A percentile compares a stretch with the other conserved stretches of the same genome.
Conservation (phyloP, 192 early-diverging fungal genomes). For the Dissophora globulifera region DNA sequence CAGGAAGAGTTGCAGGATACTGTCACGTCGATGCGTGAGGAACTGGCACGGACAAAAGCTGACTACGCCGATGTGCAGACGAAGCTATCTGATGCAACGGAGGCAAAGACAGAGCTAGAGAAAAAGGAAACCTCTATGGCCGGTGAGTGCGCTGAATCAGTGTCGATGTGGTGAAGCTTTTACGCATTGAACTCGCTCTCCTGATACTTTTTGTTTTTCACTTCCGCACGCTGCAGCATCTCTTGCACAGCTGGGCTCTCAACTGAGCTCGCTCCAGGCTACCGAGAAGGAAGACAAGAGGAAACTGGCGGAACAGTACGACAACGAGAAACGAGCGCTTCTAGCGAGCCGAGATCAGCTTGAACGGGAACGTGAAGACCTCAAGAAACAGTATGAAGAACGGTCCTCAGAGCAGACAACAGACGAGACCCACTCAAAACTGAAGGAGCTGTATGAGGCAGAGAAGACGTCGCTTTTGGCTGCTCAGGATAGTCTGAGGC, state of each 20-base stretch:
- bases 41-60: conserved; percentile 8
- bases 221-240: conserved; percentile 5
- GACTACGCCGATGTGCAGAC: not conserved
- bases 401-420: conserved; percentile 7
- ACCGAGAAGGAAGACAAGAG: conserved; percentile 11
- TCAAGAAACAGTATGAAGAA: conserved; percentile 52
- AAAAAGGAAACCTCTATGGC: conserved; percentile 11
- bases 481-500: conserved; percentile 8
- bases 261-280: not conserved
- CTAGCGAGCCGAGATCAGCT: conserved; percentile 8
- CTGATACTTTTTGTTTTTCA: too few relatives aligned
- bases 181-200: too few relatives aligned
- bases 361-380: conserved; percentile 13
- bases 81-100: conserved; percentile 14
- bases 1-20: conserved; percentile 21
- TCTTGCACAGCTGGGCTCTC: conserved; percentile 6
- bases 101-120: conserved; percentile 7
- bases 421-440: conserved; percentile 21
- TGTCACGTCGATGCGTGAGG: not conserved
- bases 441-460: conserved; percentile 50
- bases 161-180: too few relatives aligned
- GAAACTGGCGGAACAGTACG: conserved; percentile 39
- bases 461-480: conserved; percentile 8
- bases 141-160: conserved; percentile 11
- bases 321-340: conserved; percentile 22